Conservation (phyloP, 177 flowering plant genomes). For the Vitis hybrid region DNA sequence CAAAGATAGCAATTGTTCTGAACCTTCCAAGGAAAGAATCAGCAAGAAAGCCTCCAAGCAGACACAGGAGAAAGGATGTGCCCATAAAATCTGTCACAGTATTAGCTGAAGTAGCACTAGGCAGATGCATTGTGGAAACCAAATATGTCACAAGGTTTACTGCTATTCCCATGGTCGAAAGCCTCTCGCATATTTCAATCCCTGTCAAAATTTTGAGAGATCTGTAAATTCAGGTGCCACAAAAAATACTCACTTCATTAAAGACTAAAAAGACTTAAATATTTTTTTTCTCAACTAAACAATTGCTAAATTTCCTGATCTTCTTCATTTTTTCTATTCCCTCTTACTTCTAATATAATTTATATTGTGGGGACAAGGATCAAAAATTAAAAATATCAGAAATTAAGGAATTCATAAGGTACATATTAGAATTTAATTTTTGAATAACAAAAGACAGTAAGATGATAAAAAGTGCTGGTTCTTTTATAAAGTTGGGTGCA, state of each 20-base stretch:
- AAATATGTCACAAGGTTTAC: constrained; percentile 90
- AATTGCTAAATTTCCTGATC: too few species aligned
- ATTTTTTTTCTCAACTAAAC: too few species aligned
- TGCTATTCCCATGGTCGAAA: constrained; percentile 85
- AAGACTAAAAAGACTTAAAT: too few species aligned
- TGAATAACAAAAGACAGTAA: too few species aligned
- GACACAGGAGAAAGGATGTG: constrained; percentile 67
- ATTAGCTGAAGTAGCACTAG: constrained; percentile 72
- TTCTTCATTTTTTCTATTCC: too few species aligned
- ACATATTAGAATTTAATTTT: too few species aligned
- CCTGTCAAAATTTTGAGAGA: constrained; percentile 29
- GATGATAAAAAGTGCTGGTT: too few species aligned
- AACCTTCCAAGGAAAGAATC: constrained; percentile 84
- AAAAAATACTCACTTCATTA: not conserved
- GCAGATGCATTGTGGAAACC: constrained; percentile 75
- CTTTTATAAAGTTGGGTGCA: too few species aligned
- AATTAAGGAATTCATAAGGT: too few species aligned
- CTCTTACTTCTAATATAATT: too few species aligned
- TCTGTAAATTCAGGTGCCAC: not conserved
- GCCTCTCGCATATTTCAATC: constrained; percentile 78
- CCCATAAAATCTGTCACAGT: constrained; percentile 86
- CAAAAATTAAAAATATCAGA: too few species aligned
- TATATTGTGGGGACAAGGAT: too few species aligned
- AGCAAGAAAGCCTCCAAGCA: constrained; percentile 91
- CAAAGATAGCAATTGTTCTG: constrained; percentile 64